Base-by-base conservation (phyloP, 495 filamentous ascomycete species). In the Hapsidospora chrysogenum region DNA sequence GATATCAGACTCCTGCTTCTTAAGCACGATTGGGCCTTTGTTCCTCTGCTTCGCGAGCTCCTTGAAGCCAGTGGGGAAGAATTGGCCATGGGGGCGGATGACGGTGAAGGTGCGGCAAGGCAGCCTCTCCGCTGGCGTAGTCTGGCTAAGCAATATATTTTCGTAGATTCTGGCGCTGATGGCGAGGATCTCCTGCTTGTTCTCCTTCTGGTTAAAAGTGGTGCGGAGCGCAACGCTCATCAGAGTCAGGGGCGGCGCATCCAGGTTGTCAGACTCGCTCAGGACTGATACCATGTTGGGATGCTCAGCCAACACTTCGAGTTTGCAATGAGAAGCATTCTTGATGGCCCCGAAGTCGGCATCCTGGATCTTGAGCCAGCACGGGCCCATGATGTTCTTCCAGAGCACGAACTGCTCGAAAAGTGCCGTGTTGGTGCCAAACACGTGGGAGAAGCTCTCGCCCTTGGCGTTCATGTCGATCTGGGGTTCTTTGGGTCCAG, bases 401-500 rank as follows among this genome's bases (percentile, higher is more conserved):
- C 85, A 95, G 9, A 97, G 67, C 10, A 95, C 92, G 47, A 97
- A 97, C 47, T 97, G 89, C 47, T 97, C 89, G 43, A 97, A 97
- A 1, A 96, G 63, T 2, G 83, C 74, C 0, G 89, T 97, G 49
- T 92, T 93, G 29, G 82, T 79, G 29, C 89, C 92, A 41, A 97
- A 97, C 28, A 92, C 84, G 33, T 81, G 78, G 3, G 92, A 96
- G 51, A 85, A 97, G 0, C 92, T 95, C 50, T 92, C 77, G 14
- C 92, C 89, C 39, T 61, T 71, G 3, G 32, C 73, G 50, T 45
- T 83, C 22, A 56, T 41, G 31, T 60, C 75, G 45, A 78, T 72
- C 6, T 76, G 64, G 17, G 92, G 56, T 19, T 74, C 64, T 36
- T 70, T 5, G 16, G n/a, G n/a, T n/a, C n/a, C n/a, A 6, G 23